Base-by-base conservation (phyloP, 768 basidiomycete species). In the Suillus ampliporus region DNA sequence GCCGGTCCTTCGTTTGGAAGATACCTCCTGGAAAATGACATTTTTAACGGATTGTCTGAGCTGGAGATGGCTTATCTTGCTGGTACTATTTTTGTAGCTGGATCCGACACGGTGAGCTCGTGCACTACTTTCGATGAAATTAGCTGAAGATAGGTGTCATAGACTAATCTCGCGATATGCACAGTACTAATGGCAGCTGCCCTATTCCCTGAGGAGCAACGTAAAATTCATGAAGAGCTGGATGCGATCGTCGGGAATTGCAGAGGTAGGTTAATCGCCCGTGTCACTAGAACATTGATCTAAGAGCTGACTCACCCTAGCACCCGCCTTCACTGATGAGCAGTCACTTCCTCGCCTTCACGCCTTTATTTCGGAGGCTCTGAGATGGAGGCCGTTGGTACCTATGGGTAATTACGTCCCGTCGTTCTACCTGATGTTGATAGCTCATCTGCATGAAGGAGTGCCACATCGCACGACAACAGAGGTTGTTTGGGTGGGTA, bases 81-180 rank as follows among this genome's bases (percentile, higher is more conserved):
- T 2, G 88, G 87, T 0, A 79, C 78, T 40, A 79, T 88, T 72
- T 89, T 86, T 64, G 83, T 81, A 19, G 88, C 86, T 26, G 88
- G 85, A 1, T 80, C 83, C 1, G 86, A 85, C 60, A 88, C 86
- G 4, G 78, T 77, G 41, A 60, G 47, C 26, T 19, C 8, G 15
- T 48, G 47, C 9, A 48, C 26, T 15, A 8, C 47, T 48, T 28
- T 48, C 31, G 3, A 31, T 9, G 4, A 28, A 48, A 26, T 28
- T 10, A 28, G 13, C 15, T 17, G 26, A 15, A 48, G 8, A 26
- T 26, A 28, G 26, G 26, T 17, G 15, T 26, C 38, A 6, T 28
- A 74, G 73, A 72, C 72, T 1, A 70, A 68, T 28, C 68, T 68
- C 23, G 71, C 65, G 0, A 73, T 74, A 46, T 67, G 64, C 11